Percentiles rank a stretch among this genome's conserved stretches.
These are phyloP conservation scores for Boletus calvinii DNA, from an alignment of 1,284 basidiomycete genomes.

Conservation along the genomic window DNA sequence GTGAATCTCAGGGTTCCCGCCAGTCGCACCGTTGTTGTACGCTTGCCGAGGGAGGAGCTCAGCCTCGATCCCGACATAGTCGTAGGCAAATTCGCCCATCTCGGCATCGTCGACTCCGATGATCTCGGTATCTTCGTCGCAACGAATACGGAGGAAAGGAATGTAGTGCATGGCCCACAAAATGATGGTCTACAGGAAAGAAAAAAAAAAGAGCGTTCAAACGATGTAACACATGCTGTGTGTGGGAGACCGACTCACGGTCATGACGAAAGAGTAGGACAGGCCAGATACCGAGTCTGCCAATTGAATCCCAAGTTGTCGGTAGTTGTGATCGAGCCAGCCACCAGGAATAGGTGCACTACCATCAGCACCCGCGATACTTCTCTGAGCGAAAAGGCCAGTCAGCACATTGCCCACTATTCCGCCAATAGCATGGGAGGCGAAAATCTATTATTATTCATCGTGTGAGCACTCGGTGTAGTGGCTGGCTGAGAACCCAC, in stretches of 20 bases:
- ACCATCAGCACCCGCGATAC: conserved; percentile 85
- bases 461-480: not conserved
- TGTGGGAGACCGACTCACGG: conserved; percentile 45
- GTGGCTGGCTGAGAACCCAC: conserved; percentile 35
- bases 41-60: conserved; percentile 40
- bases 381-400: conserved; percentile 84
- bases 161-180: conserved; percentile 93
- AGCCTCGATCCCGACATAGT: conserved; percentile 77
- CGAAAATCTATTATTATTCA: conserved; percentile 68
- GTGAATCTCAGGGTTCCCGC: conserved; percentile 25
- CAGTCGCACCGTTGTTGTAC: conserved; percentile 15
- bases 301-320: conserved; percentile 86
- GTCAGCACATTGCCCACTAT: conserved; percentile 86
- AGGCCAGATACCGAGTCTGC: conserved; percentile 78
- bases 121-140: conserved; percentile 82
- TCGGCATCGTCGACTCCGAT: conserved; percentile 92
- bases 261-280: conserved; percentile 79
- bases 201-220: not conserved
- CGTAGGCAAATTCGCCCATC: conserved; percentile 94
- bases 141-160: conserved; percentile 80
- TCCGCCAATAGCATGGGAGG: conserved; percentile 87
- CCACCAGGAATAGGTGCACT: conserved; percentile 74
- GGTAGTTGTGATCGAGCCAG: conserved; percentile 86
- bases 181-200: conserved; percentile 64
- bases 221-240: not conserved